phyloP scores from a whole-genome alignment of 2,329 filamentous ascomycete species.

The Fusarium sarcochroum region DNA sequence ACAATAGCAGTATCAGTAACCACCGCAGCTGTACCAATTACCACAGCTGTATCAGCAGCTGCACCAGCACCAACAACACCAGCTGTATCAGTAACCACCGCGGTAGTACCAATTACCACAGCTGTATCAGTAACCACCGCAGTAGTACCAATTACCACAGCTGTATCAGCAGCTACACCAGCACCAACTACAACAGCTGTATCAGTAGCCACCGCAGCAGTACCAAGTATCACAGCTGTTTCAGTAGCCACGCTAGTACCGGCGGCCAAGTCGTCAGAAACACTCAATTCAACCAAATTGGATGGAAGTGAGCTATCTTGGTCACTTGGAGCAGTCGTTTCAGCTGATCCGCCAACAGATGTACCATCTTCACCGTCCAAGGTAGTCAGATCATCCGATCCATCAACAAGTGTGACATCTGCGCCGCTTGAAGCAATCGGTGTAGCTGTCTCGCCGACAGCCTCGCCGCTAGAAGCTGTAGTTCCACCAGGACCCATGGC shows the following conservation, averaged over 20 bases:
- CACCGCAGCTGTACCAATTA: background rate
- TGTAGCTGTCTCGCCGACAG: background rate
- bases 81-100: background rate
- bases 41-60: background rate
- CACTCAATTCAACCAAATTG: background rate
- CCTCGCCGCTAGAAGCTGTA: background rate
- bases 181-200: no score
- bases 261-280: background rate
- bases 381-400: background rate
- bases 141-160: background rate
- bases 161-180: background rate
- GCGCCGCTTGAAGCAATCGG: background rate
- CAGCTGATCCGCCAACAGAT: background rate
- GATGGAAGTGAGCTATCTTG: background rate
- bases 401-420: background rate
- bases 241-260: background rate
- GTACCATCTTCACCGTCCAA: background rate
- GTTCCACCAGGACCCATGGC: constrained; percentile 44
- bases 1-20: background rate
- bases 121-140: background rate
- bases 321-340: background rate
- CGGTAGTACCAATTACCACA: background rate
- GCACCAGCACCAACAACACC: background rate
- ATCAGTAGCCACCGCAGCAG: background rate
- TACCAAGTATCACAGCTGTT: background rate